Conservation (phyloP, 257 asterid species). For the Echium plantagineum region DNA sequence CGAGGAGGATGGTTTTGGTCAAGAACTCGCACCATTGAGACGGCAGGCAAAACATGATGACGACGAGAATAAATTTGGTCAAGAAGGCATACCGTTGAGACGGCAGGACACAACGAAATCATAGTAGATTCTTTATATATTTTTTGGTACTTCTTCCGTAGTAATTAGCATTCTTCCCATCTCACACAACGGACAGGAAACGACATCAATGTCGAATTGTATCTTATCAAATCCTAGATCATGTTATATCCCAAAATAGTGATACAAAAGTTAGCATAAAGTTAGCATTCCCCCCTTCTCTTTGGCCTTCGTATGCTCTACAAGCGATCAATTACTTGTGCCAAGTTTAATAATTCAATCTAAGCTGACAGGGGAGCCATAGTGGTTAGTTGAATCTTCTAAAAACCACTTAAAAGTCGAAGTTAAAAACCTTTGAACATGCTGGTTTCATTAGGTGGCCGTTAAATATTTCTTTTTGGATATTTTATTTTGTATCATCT, state of each 20-base stretch:
- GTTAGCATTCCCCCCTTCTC: not conserved
- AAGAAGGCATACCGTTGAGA: constrained; percentile 71
- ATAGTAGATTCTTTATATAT: constrained; percentile 10
- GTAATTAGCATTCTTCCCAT: constrained; percentile 10
- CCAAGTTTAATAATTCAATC: too few relatives aligned
- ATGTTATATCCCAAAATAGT: constrained; percentile 2
- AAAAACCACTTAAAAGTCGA: too few relatives aligned
- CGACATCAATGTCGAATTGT: constrained; percentile 28
- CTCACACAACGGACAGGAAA: constrained; percentile 17
- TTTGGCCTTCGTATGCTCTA: not conserved
- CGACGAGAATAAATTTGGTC: constrained; percentile 38
- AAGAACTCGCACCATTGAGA: constrained; percentile 31
- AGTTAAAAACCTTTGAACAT: too few relatives aligned
- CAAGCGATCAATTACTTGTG: not conserved
- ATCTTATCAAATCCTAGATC: constrained; percentile 5
- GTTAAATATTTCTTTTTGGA: too few relatives aligned
- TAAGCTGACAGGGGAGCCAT: too few relatives aligned
- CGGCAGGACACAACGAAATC: constrained; percentile 56
- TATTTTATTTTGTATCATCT: too few relatives aligned
- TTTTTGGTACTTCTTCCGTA: not conserved
- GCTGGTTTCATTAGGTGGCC: too few relatives aligned
- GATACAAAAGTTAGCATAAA: not conserved
- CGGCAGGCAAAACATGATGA: constrained; percentile 44
- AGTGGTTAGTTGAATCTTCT: too few relatives aligned
- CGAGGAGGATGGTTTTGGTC: constrained; percentile 38